Base-by-base conservation (phyloP, 192 early-diverging fungal species). In the Backusella liffmaniae region DNA sequence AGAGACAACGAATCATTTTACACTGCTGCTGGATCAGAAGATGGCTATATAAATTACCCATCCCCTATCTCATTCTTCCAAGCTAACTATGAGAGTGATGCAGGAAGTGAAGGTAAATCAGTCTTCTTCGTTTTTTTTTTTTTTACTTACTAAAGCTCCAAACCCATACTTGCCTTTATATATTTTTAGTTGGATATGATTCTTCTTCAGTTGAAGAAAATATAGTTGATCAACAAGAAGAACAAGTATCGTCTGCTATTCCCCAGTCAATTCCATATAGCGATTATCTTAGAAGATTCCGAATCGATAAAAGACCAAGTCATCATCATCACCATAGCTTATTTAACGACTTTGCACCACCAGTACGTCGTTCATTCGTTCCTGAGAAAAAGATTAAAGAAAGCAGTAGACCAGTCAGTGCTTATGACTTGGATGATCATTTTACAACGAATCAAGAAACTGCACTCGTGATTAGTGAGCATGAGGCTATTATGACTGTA, bases 261-360 rank as follows among this genome's bases (percentile, higher is more conserved):
- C 73, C 73, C 6, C 73, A 65, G 21, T 74, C 73, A 21, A 74
- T 74, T 67, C 73, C 73, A 26, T 74, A 74, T n/a, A 74, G 73
- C 30, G 73, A 66, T 34, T 74, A 74, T 34, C 65, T 74, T 9
- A 36, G 62, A 42, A 62, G 73, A 44, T 74, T 67, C 32, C 35
- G 62, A 71, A 39, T 46, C 29, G 56, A 62, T 62, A 62, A 62
- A 29, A 62, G 4, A 32, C 70, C 26, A 41, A 44, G 5, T 46
- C 21, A 69, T 2, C 44, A 26, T 49, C 12, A 30, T 49, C 42
- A 37, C 35, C 35, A 56, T 13, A 12, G 62, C 66, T 67, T 84
- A 35, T 82, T 73, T 77, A 13, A 86, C 34, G 80, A 86, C 0
- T 90, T 81, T 73, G 66, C 88, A 29, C 83, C 84, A 9, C 88